phyloP scores from a whole-genome alignment of 306 rosid genomes.

The Mimosa bimucronata region DNA sequence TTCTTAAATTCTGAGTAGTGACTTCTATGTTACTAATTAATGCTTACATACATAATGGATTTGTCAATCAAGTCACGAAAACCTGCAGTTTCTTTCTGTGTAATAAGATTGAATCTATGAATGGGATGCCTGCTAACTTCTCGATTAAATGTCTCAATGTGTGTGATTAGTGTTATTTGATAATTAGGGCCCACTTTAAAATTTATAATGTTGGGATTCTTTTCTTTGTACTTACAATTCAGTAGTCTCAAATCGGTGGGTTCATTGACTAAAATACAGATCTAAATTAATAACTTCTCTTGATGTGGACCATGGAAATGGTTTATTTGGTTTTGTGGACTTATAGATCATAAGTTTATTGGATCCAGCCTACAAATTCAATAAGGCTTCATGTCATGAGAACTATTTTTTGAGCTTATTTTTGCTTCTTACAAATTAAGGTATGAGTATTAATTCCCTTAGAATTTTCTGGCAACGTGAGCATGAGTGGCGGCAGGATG shows the following conservation, averaged over 20 bases:
- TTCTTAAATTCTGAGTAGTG: too few species aligned
- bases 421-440: too few species aligned
- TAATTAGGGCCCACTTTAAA: neutral
- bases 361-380: too few species aligned
- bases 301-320: neutral
- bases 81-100: neutral
- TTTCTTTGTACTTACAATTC: too few species aligned
- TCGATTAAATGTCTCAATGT: neutral
- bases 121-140: neutral
- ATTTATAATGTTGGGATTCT: neutral
- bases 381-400: too few species aligned
- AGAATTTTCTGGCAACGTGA: too few species aligned
- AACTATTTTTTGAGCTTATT: too few species aligned
- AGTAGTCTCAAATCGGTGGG: conserved; percentile 1
- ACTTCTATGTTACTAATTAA: too few species aligned
- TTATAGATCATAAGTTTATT: neutral
- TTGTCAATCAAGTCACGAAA: too few species aligned
- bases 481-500: too few species aligned
- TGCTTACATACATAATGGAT: too few species aligned
- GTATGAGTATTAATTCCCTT: too few species aligned
- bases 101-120: neutral
- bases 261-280: conserved; percentile 18
- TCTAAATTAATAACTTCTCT: conserved; percentile 5
- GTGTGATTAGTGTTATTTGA: neutral
- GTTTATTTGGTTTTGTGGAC: conserved; percentile 11